Percentiles rank a stretch among this genome's conserved stretches.
Conservation (phyloP, 129 eudicot genomes). For the Pittosporum tobira region DNA sequence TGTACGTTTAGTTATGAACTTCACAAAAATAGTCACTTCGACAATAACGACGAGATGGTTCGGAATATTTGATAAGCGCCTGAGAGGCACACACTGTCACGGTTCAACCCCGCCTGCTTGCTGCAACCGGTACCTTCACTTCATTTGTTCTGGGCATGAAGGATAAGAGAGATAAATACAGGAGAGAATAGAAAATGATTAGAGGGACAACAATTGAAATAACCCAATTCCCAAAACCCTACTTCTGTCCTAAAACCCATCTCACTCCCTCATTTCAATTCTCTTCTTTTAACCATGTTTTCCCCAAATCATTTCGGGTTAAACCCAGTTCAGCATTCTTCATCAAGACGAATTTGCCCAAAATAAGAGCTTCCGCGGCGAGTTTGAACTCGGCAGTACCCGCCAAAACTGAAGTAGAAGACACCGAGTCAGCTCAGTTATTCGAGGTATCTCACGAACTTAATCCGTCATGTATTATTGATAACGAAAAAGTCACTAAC, state of each 20-base stretch:
- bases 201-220: background rate
- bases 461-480: background rate
- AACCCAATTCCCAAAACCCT: constrained; percentile 12
- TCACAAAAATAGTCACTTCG: no score
- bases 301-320: constrained; percentile 21
- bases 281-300: constrained; percentile 11
- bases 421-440: constrained; percentile 32
- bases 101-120: background rate
- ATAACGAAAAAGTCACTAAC: background rate
- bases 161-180: constrained; percentile 7
- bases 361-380: constrained; percentile 23
- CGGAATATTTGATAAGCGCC: background rate
- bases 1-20: no score
- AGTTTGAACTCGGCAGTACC: constrained; percentile 16
- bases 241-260: constrained; percentile 27
- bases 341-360: constrained; percentile 16
- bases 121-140: no score
- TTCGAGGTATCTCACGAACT: constrained; percentile 27
- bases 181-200: constrained; percentile 1
- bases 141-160: constrained; percentile 3
- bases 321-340: constrained; percentile 3
- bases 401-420: constrained; percentile 18
- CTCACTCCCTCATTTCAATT: constrained; percentile 19
- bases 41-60: no score
- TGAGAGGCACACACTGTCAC: background rate